Conservation (phyloP, 495 filamentous ascomycete species). For the Lophium mytilinum region DNA sequence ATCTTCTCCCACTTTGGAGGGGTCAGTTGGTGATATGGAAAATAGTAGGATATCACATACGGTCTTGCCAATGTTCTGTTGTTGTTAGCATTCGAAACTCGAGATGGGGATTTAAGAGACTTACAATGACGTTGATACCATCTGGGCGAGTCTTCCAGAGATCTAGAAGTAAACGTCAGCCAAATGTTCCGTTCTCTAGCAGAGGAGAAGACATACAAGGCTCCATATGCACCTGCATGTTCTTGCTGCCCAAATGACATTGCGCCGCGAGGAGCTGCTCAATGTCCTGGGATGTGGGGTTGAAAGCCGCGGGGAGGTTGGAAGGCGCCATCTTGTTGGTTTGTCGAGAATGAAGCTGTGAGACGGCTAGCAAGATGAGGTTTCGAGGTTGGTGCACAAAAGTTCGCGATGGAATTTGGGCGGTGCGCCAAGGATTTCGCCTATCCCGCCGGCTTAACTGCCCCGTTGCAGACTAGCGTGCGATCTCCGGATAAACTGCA, state of each 20-base stretch:
- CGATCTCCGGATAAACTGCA: not conserved
- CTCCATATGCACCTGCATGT: conserved; percentile 98
- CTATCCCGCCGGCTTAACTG: not conserved
- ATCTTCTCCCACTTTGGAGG: conserved; percentile 85
- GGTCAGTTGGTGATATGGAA: not conserved
- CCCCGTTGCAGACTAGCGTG: not conserved
- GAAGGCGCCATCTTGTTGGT: conserved; percentile 83
- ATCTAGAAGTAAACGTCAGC: conserved; percentile 10
- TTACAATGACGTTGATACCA: conserved; percentile 80
- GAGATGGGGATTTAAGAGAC: not conserved
- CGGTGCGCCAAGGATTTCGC: not conserved
- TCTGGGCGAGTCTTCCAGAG: conserved; percentile 98
- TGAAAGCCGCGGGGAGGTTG: conserved; percentile 85
- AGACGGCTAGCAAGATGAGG: conserved; percentile 24
- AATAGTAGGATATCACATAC: conserved; percentile 55
- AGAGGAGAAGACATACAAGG: conserved; percentile 34
- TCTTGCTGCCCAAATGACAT: conserved; percentile 96
- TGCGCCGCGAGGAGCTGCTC: conserved; percentile 98
- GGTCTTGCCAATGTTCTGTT: conserved; percentile 91
- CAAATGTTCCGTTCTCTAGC: not conserved
- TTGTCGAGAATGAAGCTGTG: conserved; percentile 41
- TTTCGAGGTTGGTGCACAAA: not conserved
- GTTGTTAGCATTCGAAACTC: too few species aligned
- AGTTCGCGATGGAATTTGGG: conserved; percentile 2
- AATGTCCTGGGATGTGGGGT: conserved; percentile 81